These are phyloP conservation scores for Penicillium diatomitis DNA, from an alignment of 495 filamentous ascomycete species.

Conservation along the genomic window DNA sequence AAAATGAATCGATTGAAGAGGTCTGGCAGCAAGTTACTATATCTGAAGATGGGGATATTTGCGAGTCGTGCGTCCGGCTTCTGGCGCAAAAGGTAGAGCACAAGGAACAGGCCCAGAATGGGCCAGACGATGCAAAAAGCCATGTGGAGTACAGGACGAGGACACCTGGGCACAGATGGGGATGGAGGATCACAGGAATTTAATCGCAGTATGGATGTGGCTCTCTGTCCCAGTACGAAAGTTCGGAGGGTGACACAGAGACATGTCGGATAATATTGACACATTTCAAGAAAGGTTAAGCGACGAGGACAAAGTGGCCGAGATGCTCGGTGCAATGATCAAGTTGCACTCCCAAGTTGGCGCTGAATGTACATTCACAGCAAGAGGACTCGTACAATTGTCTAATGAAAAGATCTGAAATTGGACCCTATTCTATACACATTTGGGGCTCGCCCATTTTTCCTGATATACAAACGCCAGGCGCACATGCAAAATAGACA, in stretches of 20 bases:
- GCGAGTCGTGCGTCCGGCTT: conserved; percentile 4
- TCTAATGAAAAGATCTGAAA: not conserved
- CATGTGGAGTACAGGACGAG: conserved; percentile 1
- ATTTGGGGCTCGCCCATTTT: conserved; percentile 8
- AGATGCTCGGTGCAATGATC: too few species aligned
- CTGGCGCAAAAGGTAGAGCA: conserved; percentile 4
- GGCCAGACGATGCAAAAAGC: conserved; percentile 3
- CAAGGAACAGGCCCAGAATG: conserved; percentile 5
- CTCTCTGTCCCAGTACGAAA: conserved; percentile 3
- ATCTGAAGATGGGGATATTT: conserved; percentile 20
- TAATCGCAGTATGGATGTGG: not conserved
- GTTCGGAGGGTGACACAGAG: conserved; percentile 11
- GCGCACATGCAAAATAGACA: conserved; percentile 35
- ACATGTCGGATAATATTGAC: conserved; percentile 11
- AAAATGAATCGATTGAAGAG: conserved; percentile 22
- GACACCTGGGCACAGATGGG: not conserved
- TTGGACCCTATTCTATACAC: conserved; percentile 7
- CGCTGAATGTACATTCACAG: not conserved
- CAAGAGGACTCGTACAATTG: not conserved
- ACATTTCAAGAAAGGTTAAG: too few species aligned
- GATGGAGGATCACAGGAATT: not conserved
- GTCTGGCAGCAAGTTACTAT: conserved; percentile 13
- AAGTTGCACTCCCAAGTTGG: too few species aligned
- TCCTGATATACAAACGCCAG: conserved; percentile 32
- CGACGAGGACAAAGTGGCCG: too few species aligned